Conservation (phyloP, 1,139 yeast genomes). For the Sporopachydermia cereana region DNA sequence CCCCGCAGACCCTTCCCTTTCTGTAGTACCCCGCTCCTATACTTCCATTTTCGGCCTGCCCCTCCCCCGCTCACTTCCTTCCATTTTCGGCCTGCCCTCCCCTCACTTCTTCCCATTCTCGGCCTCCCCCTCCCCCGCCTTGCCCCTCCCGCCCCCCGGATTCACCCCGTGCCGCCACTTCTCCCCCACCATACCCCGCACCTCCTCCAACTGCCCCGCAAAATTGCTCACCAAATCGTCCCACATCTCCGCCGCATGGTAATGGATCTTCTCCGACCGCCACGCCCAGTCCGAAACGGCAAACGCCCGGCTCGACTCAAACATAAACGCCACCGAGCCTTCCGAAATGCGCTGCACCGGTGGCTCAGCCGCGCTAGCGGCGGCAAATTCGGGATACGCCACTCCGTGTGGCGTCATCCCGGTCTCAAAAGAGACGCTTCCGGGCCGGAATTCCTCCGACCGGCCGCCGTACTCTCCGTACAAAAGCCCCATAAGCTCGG, state of each 20-base stretch:
- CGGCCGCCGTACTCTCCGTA: conserved; percentile 20
- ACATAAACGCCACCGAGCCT: conserved; percentile 22
- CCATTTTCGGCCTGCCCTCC: no score
- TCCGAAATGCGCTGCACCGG: conserved; percentile 17
- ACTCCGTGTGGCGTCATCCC: conserved; percentile 23
- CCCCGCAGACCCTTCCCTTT: no score
- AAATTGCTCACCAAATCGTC: conserved; percentile 10
- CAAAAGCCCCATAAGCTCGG: conserved; percentile 23
- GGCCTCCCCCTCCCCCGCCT: no score
- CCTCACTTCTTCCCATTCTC: no score
- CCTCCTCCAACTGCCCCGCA: conserved; percentile 7
- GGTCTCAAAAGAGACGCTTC: conserved; percentile 22
- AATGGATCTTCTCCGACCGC: conserved; percentile 9
- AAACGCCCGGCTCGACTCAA: conserved; percentile 13
- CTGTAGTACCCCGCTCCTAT: no score
- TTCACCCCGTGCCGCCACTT: conserved; percentile 9
- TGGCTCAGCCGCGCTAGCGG: conserved; percentile 16
- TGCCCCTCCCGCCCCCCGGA: no score
- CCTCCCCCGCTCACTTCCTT: no score
- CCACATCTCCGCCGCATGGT: conserved; percentile 10
- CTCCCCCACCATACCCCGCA: conserved; percentile 8
- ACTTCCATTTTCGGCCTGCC: no score
- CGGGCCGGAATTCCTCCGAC: conserved; percentile 21
- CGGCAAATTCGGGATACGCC: conserved; percentile 17
- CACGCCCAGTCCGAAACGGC: conserved; percentile 14